Evolutionary conservation across 495 filamentous ascomycete genomes (phyloP).

Genomic region (Xylaria cubensis): DNA sequence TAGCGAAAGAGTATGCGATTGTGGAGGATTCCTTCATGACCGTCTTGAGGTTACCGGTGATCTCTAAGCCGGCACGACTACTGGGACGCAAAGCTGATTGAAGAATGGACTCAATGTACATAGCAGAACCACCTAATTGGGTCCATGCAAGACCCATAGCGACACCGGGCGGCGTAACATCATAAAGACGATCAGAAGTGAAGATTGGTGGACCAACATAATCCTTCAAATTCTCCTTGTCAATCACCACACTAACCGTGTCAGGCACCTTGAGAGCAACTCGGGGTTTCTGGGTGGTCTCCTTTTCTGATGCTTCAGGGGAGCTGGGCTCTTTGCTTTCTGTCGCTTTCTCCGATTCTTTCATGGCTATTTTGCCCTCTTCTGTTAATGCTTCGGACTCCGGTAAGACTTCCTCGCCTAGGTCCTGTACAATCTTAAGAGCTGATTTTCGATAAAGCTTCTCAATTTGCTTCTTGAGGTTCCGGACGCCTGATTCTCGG

Average conservation of each 20-base stretch:
- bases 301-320: constrained; percentile 38
- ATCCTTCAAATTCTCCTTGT: constrained; percentile 90
- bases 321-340: constrained; percentile 32
- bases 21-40: constrained; percentile 98
- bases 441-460: constrained; percentile 98
- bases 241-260: constrained; percentile 83
- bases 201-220: constrained; percentile 97
- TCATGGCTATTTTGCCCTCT: constrained; percentile 82
- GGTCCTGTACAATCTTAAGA: constrained; percentile 93
- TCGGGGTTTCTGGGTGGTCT: constrained; percentile 70
- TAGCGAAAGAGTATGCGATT: constrained; percentile 96
- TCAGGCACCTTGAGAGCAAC: constrained; percentile 86
- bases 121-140: constrained; percentile 92
- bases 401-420: constrained; percentile 83
- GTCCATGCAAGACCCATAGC: constrained; percentile 99
- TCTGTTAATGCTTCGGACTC: constrained; percentile 86
- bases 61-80: constrained; percentile 80
- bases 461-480: constrained; percentile 99
- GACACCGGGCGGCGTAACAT: constrained; percentile 92
- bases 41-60: constrained; percentile 91
- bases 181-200: constrained; percentile 94
- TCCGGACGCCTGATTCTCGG: constrained; percentile 94
- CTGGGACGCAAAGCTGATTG: constrained; percentile 75
- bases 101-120: constrained; percentile 97
- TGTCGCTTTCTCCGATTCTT: constrained; percentile 61